Conservation (phyloP, 108 stramenopile genomes). For the Pinguiococcus pyrenoidosus region DNA sequence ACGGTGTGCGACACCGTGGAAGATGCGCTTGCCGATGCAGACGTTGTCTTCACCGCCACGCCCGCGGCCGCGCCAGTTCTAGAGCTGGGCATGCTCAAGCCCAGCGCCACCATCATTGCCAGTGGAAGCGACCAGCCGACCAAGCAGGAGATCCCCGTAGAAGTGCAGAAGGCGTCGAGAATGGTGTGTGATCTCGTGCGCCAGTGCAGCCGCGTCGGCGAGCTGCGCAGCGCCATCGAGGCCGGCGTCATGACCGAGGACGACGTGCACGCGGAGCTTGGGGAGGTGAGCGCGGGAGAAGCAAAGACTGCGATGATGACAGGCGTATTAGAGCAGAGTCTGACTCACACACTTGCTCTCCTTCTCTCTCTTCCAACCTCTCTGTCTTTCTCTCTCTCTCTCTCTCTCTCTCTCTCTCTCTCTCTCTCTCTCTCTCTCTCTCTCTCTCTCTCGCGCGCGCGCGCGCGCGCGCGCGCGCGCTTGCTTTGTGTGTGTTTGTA, state of each 20-base stretch:
- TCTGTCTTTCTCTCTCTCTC: too few relatives aligned
- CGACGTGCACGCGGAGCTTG: slow-evolving; percentile 81
- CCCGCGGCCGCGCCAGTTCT: slow-evolving; percentile 57
- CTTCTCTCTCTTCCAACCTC: too few relatives aligned
- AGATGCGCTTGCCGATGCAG: slow-evolving; percentile 52
- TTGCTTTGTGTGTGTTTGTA: too few relatives aligned
- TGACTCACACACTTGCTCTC: too few relatives aligned
- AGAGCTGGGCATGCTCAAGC: slow-evolving; percentile 59
- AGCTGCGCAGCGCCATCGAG: slow-evolving; percentile 60
- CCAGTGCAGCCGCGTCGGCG: slow-evolving; percentile 75
- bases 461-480: too few relatives aligned
- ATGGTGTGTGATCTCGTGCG: slow-evolving; percentile 57
- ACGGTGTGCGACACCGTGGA: slow-evolving; percentile 52
- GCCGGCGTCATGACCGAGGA: slow-evolving; percentile 71
- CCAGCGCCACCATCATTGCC: slow-evolving; percentile 77
- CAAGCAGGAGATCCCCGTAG: slow-evolving; percentile 77
- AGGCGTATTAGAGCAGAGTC: too few relatives aligned
- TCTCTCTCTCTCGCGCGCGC: too few relatives aligned
- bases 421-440: too few relatives aligned
- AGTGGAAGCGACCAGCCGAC: slow-evolving; percentile 82
- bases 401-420: too few relatives aligned
- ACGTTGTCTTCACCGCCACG: slow-evolving; percentile 78
- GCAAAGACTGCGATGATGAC: too few relatives aligned
- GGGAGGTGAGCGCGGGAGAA: slow-evolving; percentile 53
- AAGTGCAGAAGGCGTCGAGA: slow-evolving; percentile 31